These are phyloP conservation scores for Tulasnella calospora DNA, from an alignment of 768 basidiomycete species.

Conservation along the genomic window DNA sequence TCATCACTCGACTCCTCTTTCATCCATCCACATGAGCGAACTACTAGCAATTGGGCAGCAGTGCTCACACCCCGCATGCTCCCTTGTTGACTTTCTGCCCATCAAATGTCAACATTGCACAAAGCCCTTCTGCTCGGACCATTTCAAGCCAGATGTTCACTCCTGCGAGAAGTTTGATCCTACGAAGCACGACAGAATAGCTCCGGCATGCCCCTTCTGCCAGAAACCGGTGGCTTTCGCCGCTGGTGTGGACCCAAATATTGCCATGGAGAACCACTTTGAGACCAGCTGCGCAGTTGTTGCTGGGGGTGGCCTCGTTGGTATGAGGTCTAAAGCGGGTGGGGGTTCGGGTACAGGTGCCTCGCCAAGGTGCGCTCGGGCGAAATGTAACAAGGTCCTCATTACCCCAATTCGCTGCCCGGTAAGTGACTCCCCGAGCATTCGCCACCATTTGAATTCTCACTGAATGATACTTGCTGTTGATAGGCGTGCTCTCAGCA, in stretches of 20 bases:
- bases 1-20: neutral
- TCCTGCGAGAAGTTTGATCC: conserved; percentile 67
- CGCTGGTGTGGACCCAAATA: conserved; percentile 74
- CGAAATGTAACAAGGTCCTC: conserved; percentile 65
- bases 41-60: conserved; percentile 65
- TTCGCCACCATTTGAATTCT: neutral
- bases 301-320: conserved; percentile 44
- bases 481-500: conserved; percentile 61
- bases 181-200: conserved; percentile 63
- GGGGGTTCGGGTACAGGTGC: conserved; percentile 32
- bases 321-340: conserved; percentile 4
- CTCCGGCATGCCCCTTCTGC: conserved; percentile 75
- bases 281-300: conserved; percentile 59
- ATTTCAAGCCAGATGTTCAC: conserved; percentile 67
- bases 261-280: conserved; percentile 75
- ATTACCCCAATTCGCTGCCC: conserved; percentile 69
- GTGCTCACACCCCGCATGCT: conserved; percentile 62
- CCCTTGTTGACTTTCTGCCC: conserved; percentile 75
- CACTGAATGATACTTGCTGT: neutral
- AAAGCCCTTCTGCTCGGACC: conserved; percentile 65
- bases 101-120: conserved; percentile 82
- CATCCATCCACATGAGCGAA: conserved; percentile 37
- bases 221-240: conserved; percentile 67
- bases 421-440: conserved; percentile 44
- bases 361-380: conserved; percentile 45